These are phyloP conservation scores for Fusarium illudens DNA, from an alignment of 2,329 filamentous ascomycete species.

Conservation along the genomic window DNA sequence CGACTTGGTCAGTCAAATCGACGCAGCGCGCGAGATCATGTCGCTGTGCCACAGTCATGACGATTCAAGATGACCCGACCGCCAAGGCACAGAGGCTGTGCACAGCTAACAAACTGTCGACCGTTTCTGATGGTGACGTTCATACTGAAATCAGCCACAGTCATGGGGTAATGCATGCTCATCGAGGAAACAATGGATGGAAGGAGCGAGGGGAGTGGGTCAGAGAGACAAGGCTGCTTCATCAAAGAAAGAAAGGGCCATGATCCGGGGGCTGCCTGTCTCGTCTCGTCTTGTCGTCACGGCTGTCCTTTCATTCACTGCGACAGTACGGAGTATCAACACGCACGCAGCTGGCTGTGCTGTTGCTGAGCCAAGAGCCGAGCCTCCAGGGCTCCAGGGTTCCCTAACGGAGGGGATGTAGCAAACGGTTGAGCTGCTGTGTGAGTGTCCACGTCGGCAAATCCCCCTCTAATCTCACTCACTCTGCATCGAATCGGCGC, in stretches of 20 bases:
- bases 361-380: constrained; percentile 14
- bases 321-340: background rate
- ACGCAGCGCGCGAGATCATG: constrained; percentile 12
- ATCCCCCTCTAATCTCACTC: constrained; percentile 34
- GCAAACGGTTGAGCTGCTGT: constrained; percentile 1
- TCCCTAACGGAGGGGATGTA: constrained; percentile 3
- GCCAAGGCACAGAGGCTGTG: constrained; percentile 9
- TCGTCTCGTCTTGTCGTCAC: constrained; percentile 18
- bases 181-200: constrained; percentile 14
- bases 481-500: constrained; percentile 7
- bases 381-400: background rate
- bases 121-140: constrained; percentile 39
- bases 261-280: constrained; percentile 11
- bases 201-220: constrained; percentile 5
- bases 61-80: constrained; percentile 14
- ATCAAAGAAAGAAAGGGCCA: background rate
- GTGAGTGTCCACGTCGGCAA: constrained; percentile 23
- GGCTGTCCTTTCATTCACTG: background rate
- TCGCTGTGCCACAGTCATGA: constrained; percentile 39
- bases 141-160: constrained; percentile 33
- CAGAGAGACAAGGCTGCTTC: constrained; percentile 2
- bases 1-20: constrained; percentile 10
- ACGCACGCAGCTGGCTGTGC: background rate
- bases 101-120: constrained; percentile 15
- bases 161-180: constrained; percentile 7